Base-by-base conservation (phyloP, 441 rosid genomes). In the Manihot esculenta region DNA sequence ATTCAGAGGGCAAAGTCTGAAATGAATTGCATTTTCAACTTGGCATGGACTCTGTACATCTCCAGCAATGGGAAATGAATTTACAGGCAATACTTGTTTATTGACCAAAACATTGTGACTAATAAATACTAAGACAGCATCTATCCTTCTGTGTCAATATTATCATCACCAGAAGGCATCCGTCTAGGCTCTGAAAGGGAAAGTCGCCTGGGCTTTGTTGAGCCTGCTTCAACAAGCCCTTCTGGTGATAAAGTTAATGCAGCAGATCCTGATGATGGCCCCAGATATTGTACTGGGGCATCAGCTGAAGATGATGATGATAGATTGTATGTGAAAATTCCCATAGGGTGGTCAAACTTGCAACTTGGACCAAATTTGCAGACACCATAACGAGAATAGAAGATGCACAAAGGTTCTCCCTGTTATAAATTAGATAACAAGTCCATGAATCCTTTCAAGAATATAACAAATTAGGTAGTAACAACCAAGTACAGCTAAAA, bases 341-440 rank as follows among this genome's bases (percentile, higher is more conserved):
- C 86, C 97, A 96, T 93, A 58, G 99, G 99, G 69, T 96, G 99
- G 82, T 96, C 88, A 79, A 93, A 96, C 86, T 93, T 96, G 90
- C 99, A 96, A 80, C 98, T 96, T 65, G 98, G 97, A 70, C 98
- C 99, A 84, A 96, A 96, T 81, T 96, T 96, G 96, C 99, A 96
- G 68, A 91, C 92, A 60, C 99, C 98, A 71, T 96, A 91, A 47
- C 97, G 97, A 61, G 91, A 88, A 77, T 93, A 96, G 83, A 96
- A 96, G 80, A 86, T 89, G 84, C 99, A 96, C 75, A 90, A 45
- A 12, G 97, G 94, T 72, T 93, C 98, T 75, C 97, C 99, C 99
- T 96, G 88, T 77, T 66, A 70, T 72, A 73, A 68, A 33, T 71
- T 33, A 47, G 51, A 44, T 10, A 78, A 33, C 10, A 82, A 74